A percentile compares a stretch with the other conserved stretches of the same genome.
Conservation (phyloP, 306 rosid species). For the Benincasa hispida region DNA sequence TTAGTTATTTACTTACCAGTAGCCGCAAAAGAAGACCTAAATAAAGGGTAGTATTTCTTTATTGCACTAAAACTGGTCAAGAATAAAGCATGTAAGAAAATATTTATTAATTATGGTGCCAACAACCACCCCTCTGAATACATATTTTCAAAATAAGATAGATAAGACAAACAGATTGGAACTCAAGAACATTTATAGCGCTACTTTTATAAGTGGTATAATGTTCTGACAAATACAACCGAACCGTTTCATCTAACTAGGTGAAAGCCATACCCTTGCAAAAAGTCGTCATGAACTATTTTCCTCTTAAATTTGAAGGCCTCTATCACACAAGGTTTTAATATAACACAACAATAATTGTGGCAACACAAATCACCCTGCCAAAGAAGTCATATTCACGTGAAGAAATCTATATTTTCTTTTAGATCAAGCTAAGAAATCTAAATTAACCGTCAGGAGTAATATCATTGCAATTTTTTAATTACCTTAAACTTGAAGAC, state of each 20-base stretch:
- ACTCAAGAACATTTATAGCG: background rate
- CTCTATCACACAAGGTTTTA: background rate
- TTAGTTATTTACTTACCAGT: slow-evolving; percentile 4
- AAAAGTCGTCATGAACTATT: background rate
- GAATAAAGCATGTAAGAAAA: background rate
- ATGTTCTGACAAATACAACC: background rate
- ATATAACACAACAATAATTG: background rate
- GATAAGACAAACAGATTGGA: background rate
- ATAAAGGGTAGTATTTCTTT: background rate
- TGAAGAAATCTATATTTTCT: background rate
- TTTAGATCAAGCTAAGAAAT: background rate
- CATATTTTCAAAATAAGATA: background rate
- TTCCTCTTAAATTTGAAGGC: background rate
- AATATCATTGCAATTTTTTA: background rate
- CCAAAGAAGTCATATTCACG: background rate
- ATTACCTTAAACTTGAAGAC: slow-evolving; percentile 73
- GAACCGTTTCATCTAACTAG: background rate
- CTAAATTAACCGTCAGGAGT: background rate
- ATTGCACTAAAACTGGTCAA: background rate
- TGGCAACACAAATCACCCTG: background rate
- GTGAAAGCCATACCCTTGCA: background rate
- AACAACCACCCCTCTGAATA: background rate
- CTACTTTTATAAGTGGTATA: background rate
- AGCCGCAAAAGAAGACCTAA: background rate
- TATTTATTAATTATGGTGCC: background rate